These are phyloP conservation scores for Solanum gracilifrons DNA, from an alignment of 257 asterid species.

Conservation along the genomic window DNA sequence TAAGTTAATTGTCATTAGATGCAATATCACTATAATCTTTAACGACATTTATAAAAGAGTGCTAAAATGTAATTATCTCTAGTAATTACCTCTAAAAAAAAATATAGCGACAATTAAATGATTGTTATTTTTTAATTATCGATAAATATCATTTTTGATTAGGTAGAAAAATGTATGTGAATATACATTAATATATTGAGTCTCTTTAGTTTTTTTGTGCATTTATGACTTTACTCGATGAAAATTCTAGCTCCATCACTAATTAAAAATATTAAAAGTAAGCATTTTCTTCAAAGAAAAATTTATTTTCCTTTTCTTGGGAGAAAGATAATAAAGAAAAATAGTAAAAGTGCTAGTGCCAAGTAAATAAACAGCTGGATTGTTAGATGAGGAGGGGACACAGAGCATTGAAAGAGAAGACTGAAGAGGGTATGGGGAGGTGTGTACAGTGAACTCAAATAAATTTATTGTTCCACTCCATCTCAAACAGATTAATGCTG, in stretches of 20 bases:
- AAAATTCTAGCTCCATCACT: background rate
- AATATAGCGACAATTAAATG: background rate
- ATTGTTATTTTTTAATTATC: too few relatives aligned
- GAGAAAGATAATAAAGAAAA: background rate
- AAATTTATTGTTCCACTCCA: background rate
- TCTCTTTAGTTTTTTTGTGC: background rate
- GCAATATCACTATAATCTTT: background rate
- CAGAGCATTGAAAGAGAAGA: slow-evolving; percentile 22
- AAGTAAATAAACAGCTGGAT: slow-evolving; percentile 27
- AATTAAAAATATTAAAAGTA: background rate
- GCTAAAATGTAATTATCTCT: too few relatives aligned
- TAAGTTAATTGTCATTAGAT: too few relatives aligned
- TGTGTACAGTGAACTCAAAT: slow-evolving; percentile 7
- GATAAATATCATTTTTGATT: too few relatives aligned
- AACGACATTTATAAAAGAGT: background rate
- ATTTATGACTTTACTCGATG: background rate
- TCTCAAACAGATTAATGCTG: background rate
- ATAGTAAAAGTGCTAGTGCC: background rate
- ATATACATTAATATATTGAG: background rate
- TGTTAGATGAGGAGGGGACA: slow-evolving; percentile 28
- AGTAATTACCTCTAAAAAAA: background rate
- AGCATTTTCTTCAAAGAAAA: background rate
- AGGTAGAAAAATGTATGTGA: too few relatives aligned
- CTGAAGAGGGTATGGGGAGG: slow-evolving; percentile 3
- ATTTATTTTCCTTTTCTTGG: background rate